Evolutionary conservation across 805 yeast species (phyloP).

Genomic region (Cyberlindnera amylophila): DNA sequence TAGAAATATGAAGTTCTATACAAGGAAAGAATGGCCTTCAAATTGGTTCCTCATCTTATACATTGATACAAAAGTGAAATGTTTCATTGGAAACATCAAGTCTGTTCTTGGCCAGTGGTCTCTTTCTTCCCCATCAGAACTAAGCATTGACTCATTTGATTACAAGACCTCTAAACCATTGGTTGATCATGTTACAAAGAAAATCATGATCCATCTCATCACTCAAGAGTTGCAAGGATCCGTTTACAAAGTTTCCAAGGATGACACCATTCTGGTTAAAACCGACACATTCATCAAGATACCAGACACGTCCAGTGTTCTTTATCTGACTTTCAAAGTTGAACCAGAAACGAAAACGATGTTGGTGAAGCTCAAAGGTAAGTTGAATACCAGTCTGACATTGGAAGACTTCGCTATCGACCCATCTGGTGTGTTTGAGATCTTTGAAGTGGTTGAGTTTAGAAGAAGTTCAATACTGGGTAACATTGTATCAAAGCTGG

Average conservation of each 20-base stretch:
- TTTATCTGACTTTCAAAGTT: conserved; percentile 30
- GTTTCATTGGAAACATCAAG: conserved; percentile 33
- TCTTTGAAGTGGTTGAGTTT: conserved; percentile 18
- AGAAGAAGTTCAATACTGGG: conserved; percentile 15
- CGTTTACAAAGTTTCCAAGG: conserved; percentile 7
- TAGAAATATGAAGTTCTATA: conserved; percentile 33
- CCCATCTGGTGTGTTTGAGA: conserved; percentile 21
- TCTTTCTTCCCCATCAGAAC: conserved; percentile 7
- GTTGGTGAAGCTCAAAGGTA: conserved; percentile 34
- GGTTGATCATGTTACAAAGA: conserved; percentile 17
- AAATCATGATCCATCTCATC: conserved; percentile 18
- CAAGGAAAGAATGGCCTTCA: conserved; percentile 32
- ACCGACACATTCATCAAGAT: conserved; percentile 35
- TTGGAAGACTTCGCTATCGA: conserved; percentile 21
- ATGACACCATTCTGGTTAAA: conserved; percentile 28
- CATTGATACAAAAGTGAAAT: conserved; percentile 27
- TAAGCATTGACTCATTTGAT: conserved; percentile 19
- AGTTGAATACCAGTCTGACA: conserved; percentile 20
- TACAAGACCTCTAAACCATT: conserved; percentile 22
- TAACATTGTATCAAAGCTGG: conserved; percentile 18
- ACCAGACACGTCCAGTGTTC: conserved; percentile 33
- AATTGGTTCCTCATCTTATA: conserved; percentile 38
- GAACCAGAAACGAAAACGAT: conserved; percentile 22
- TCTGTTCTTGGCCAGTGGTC: conserved; percentile 16
- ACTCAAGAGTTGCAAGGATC: conserved; percentile 13